A percentile compares a stretch with the other conserved stretches of the same genome.
Evolutionary conservation across 108 stramenopile genomes (phyloP).

Genomic region (Ochromonas danica): DNA sequence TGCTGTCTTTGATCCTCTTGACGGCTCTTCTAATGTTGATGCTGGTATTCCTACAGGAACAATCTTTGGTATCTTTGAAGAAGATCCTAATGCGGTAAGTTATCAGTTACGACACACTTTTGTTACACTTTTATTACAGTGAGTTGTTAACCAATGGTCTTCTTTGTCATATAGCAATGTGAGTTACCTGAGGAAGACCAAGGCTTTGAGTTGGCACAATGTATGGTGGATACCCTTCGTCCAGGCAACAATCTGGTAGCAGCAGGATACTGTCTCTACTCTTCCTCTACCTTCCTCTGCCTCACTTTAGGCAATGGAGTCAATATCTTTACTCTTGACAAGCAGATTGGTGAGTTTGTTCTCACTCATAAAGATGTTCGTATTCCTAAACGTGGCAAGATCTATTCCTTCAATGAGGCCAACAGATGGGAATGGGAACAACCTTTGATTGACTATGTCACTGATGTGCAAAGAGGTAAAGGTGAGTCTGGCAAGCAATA

Average conservation of each 20-base stretch:
- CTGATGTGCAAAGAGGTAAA: conserved; percentile 37
- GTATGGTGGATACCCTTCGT: no score
- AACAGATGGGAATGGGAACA: conserved; percentile 42
- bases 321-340: conserved; percentile 45
- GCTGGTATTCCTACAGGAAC: conserved; percentile 54
- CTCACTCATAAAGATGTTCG: conserved; percentile 37
- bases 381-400: conserved; percentile 33
- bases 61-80: conserved; percentile 45
- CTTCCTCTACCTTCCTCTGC: conserved; percentile 41
- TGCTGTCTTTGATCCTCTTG: conserved; percentile 50
- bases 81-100: background rate
- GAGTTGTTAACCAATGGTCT: no score
- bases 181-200: no score
- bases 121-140: no score
- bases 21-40: conserved; percentile 50
- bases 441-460: conserved; percentile 39
- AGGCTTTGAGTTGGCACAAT: no score
- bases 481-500: background rate
- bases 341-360: conserved; percentile 38
- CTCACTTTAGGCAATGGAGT: conserved; percentile 45
- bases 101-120: background rate
- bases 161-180: no score
- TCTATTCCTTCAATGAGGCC: conserved; percentile 50
- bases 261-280: conserved; percentile 53
- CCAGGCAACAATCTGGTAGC: conserved; percentile 31